Evolutionary conservation across 352 stramenopile species (phyloP).

Genomic region (Globisporangium orthogonon): DNA sequence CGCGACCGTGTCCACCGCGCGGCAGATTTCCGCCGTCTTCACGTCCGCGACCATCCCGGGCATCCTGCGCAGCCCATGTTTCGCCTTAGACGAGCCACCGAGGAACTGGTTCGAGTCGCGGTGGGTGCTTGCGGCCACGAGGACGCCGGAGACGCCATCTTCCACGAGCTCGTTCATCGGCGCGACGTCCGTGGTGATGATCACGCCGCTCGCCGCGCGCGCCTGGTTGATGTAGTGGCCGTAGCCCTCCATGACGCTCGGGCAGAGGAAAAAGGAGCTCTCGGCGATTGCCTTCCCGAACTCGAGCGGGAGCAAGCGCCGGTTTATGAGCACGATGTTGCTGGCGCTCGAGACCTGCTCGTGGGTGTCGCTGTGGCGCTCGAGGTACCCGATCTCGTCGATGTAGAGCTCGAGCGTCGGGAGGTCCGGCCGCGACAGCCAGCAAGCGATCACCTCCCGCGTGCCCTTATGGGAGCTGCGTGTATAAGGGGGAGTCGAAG

Average conservation of each 20-base stretch:
- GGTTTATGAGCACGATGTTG: slow-evolving; percentile 14
- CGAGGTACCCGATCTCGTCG: slow-evolving; percentile 21
- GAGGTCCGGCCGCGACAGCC: slow-evolving; percentile 26
- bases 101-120: slow-evolving; percentile 24
- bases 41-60: slow-evolving; percentile 27
- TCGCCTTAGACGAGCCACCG: slow-evolving; percentile 21
- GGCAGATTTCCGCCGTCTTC: slow-evolving; percentile 23
- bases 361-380: slow-evolving; percentile 15
- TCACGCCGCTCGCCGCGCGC: slow-evolving; percentile 28
- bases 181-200: slow-evolving; percentile 35
- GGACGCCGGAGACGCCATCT: slow-evolving; percentile 24
- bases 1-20: slow-evolving; percentile 27
- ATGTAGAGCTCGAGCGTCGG: slow-evolving; percentile 41
- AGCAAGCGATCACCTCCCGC: slow-evolving; percentile 36
- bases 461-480: slow-evolving; percentile 49
- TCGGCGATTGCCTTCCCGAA: slow-evolving; percentile 42
- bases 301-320: slow-evolving; percentile 16
- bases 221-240: slow-evolving; percentile 69
- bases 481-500: too few relatives aligned
- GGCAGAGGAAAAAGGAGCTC: slow-evolving; percentile 38
- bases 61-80: slow-evolving; percentile 20
- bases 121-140: slow-evolving; percentile 7
- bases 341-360: slow-evolving; percentile 12
- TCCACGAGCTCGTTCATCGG: slow-evolving; percentile 61
- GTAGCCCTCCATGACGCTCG: slow-evolving; percentile 57